Evolutionary conservation across 139 green algal genomes (phyloP).

Genomic region (Volvox africanus): DNA sequence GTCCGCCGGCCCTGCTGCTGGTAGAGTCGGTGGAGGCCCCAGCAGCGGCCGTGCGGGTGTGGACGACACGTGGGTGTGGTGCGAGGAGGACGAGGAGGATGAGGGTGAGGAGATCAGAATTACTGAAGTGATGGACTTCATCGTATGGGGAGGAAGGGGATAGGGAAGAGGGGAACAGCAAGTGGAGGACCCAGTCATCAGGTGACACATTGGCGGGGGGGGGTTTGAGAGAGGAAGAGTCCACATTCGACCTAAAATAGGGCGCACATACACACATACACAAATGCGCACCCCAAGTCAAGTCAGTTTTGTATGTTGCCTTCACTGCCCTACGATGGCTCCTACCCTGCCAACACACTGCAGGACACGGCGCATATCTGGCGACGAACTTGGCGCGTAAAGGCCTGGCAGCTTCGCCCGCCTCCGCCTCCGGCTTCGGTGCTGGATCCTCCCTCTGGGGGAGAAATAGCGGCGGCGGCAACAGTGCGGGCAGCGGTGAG

Average conservation of each 20-base stretch:
- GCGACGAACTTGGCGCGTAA: constrained; percentile 3
- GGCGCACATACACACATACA: too few relatives aligned
- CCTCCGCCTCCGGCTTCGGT: neutral
- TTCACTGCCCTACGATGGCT: too few relatives aligned
- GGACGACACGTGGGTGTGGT: constrained; percentile 59
- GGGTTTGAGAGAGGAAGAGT: too few relatives aligned
- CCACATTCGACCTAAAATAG: too few relatives aligned
- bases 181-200: too few relatives aligned
- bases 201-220: too few relatives aligned
- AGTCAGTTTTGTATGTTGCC: too few relatives aligned
- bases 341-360: too few relatives aligned
- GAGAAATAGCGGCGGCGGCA: neutral
- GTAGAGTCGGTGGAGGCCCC: neutral
- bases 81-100: constrained; percentile 52
- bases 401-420: neutral
- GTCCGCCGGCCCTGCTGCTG: neutral
- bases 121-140: too few relatives aligned
- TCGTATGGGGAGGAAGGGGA: too few relatives aligned
- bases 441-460: neutral
- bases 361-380: neutral
- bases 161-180: too few relatives aligned
- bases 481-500: neutral
- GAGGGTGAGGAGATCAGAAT: constrained; percentile 21
- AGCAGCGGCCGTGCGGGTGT: neutral
- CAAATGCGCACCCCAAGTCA: too few relatives aligned